phyloP scores from a whole-genome alignment of 139 green algal genomes.

The Monoraphidium neglectum region DNA sequence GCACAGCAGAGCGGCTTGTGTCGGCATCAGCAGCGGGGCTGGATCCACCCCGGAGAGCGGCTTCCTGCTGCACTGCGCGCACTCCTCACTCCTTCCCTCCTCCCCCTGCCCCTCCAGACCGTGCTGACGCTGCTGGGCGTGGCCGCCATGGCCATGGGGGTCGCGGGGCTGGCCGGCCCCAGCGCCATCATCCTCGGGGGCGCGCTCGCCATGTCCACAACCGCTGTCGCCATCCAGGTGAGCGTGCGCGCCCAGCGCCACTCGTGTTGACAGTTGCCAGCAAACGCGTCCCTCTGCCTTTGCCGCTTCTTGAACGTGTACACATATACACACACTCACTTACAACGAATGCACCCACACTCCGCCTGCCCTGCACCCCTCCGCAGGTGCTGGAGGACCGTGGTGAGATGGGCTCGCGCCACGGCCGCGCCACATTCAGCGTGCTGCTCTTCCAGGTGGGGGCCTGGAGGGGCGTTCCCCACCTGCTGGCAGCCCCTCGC shows the following conservation, averaged over 20 bases:
- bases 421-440: conserved; percentile 95
- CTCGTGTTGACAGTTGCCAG: not conserved
- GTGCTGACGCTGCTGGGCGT: conserved; percentile 71
- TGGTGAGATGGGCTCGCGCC: conserved; percentile 87
- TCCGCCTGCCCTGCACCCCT: not conserved
- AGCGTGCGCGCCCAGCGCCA: not conserved
- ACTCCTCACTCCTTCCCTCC: not conserved
- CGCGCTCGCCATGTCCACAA: conserved; percentile 95
- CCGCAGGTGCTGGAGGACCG: conserved; percentile 85
- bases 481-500: too few relatives aligned
- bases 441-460: conserved; percentile 92
- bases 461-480: too few relatives aligned
- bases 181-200: conserved; percentile 91
- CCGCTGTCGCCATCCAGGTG: conserved; percentile 96
- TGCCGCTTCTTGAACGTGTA: too few relatives aligned
- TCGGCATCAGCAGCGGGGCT: too few relatives aligned
- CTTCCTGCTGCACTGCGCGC: too few relatives aligned
- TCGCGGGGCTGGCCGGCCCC: conserved; percentile 66
- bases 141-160: conserved; percentile 50
- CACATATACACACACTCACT: too few relatives aligned
- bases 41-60: too few relatives aligned
- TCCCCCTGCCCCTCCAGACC: conserved; percentile 49
- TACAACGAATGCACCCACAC: too few relatives aligned
- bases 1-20: too few relatives aligned
- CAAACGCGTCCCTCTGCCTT: too few relatives aligned